These are phyloP conservation scores for Fusarium ramigenum DNA, from an alignment of 2,329 filamentous ascomycete species.

Conservation along the genomic window DNA sequence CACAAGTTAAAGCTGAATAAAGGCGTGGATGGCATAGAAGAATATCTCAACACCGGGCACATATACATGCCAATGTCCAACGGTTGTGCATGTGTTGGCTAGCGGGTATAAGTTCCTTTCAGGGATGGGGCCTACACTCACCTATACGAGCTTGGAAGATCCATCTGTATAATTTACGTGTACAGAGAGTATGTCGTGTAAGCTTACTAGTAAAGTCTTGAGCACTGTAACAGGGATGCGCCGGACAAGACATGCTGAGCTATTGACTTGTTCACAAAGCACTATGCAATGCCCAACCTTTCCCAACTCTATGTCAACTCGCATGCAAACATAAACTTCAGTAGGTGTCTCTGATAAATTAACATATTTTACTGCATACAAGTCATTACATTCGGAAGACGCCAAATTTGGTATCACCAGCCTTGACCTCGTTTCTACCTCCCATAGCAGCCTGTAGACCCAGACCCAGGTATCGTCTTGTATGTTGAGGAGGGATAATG, in stretches of 20 bases:
- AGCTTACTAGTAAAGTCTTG: background rate
- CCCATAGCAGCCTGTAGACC: conserved; percentile 77
- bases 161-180: background rate
- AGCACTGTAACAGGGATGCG: background rate
- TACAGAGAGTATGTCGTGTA: background rate
- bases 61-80: background rate
- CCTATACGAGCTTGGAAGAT: background rate
- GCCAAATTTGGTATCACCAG: conserved; percentile 75
- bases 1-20: too few relatives aligned
- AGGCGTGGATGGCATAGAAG: background rate
- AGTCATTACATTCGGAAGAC: conserved; percentile 79
- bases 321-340: background rate
- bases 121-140: background rate
- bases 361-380: background rate
- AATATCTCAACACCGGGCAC: background rate
- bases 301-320: background rate
- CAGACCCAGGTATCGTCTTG: conserved; percentile 75
- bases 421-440: conserved; percentile 69
- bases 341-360: background rate
- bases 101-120: background rate
- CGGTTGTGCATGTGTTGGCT: background rate
- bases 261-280: background rate
- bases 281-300: background rate
- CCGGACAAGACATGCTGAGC: background rate
- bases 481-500: conserved; percentile 81